A percentile compares a stretch with the other conserved stretches of the same genome.
phyloP scores from a whole-genome alignment of 176 grass and related monocot genomes.

The Alopecurus myosuroides region DNA sequence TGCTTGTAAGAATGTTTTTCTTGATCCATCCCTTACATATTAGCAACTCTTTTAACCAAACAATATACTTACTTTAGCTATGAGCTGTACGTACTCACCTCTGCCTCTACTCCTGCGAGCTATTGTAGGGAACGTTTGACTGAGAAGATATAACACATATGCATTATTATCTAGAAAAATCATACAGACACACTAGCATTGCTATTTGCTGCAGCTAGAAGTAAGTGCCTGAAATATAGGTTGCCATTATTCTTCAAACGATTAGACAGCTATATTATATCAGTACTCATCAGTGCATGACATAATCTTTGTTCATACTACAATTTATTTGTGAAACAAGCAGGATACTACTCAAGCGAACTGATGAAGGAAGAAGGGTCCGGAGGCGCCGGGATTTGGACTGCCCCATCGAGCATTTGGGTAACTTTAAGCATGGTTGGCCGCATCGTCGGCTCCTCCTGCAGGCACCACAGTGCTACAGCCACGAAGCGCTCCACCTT shows the following conservation, averaged over 20 bases:
- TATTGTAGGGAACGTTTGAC: background rate
- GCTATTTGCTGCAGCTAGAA: background rate
- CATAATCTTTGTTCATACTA: background rate
- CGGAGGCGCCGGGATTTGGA: conserved; percentile 23
- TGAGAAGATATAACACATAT: background rate
- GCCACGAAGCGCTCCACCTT: conserved; percentile 30
- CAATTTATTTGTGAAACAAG: background rate
- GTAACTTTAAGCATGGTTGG: conserved; percentile 49
- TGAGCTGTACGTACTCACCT: background rate
- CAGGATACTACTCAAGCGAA: background rate
- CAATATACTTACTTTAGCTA: background rate
- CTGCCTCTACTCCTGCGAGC: background rate
- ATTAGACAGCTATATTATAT: background rate
- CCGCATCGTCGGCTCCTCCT: conserved; percentile 46
- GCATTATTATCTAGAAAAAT: background rate
- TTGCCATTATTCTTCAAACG: background rate
- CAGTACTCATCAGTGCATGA: background rate
- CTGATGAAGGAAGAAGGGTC: conserved; percentile 34
- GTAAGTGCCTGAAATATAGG: background rate
- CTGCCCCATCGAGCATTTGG: conserved; percentile 40
- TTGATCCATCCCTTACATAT: background rate
- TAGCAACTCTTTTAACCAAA: background rate
- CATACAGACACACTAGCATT: background rate
- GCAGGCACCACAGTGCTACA: conserved; percentile 58
- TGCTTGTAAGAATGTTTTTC: background rate